phyloP scores from a whole-genome alignment of 2,329 filamentous ascomycete genomes.

The Ramichloridium luteum region DNA sequence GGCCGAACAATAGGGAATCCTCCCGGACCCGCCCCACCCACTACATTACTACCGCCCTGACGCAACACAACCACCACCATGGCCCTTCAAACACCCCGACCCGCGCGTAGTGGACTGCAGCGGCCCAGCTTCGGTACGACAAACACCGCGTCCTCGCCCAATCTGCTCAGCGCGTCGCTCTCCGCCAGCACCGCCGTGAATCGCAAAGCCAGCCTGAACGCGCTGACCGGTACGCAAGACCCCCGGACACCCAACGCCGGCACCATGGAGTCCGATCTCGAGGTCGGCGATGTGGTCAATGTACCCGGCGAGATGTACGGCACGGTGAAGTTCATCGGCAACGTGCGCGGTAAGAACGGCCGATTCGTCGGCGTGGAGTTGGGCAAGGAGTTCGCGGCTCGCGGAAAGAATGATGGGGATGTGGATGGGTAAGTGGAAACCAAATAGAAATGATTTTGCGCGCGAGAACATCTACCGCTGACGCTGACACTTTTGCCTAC shows the following conservation, averaged over 20 bases:
- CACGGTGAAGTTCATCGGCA: slow-evolving; percentile 76
- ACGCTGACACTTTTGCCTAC: slow-evolving; percentile 11
- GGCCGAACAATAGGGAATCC: too few species aligned
- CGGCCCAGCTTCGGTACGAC: slow-evolving; percentile 29
- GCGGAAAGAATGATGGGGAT: slow-evolving; percentile 91
- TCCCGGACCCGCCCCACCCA: too few species aligned
- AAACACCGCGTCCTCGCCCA: slow-evolving; percentile 31
- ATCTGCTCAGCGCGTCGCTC: slow-evolving; percentile 23
- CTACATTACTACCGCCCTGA: background rate
- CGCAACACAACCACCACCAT: slow-evolving; percentile 14
- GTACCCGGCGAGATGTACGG: slow-evolving; percentile 90
- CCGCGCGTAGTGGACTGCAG: slow-evolving; percentile 19
- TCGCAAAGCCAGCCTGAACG: slow-evolving; percentile 60
- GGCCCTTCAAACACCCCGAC: slow-evolving; percentile 33
- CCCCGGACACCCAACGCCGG: slow-evolving; percentile 36
- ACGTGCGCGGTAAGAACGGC: slow-evolving; percentile 78
- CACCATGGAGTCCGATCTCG: slow-evolving; percentile 43
- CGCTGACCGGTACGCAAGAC: slow-evolving; percentile 42
- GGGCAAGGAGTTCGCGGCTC: slow-evolving; percentile 61
- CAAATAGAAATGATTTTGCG: too few species aligned
- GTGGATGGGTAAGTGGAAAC: slow-evolving; percentile 67
- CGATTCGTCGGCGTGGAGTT: slow-evolving; percentile 89
- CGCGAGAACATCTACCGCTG: too few species aligned
- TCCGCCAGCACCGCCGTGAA: slow-evolving; percentile 37
- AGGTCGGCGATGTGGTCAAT: slow-evolving; percentile 73